Evolutionary conservation across 1,284 basidiomycete species (phyloP), one percentile per base, ranked within the genome.

Genomic region (Pseudozyma sp.): DNA sequence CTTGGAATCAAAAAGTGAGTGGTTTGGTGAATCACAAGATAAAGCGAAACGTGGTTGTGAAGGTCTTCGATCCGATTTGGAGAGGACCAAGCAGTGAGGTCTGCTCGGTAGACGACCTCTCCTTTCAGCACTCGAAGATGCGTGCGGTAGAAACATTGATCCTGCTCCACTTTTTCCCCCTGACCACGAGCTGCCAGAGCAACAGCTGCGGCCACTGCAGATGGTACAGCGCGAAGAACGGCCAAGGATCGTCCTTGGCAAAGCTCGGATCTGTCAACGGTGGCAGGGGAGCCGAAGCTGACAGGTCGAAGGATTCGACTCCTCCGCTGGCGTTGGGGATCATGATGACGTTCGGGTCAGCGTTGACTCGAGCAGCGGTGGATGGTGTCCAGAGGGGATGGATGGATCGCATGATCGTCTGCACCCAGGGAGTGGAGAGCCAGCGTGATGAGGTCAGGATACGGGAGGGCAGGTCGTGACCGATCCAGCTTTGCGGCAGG

Each of bases 391-490:
- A 74, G 5, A 69, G 46, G 0, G 71, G 71, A 31, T 74, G 71
- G 37, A 74, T 37, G 0, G 34, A 16, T 7, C 10, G 7, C 54
- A 66, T 54, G 10, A 60, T 3, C 3, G 8, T 6, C 16, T 62
- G 64, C 7, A 44, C 14, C 17, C 13, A 40, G 1, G 47, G 37
- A 7, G 52, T 39, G 1, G 57, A 46, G 7, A 68, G 45, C 9
- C 54, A 37, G 3, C 24, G 10, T 0, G 37, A 5, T 4, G 49
- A 7, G 14, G 83, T 85, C 13, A 84, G 68, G 42, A 84, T 75
- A 33, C 84, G 81, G 55, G 84, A 84, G 43, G 84, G 75, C 1
- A 85, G 68, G 45, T 85, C 84, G 71, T 85, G 86, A 40, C 83
- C 85, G 33, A 84, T 69, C 86, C 83, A 86, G 42, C 81, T 83